Percentiles rank a stretch among this genome's conserved stretches.
These are phyloP conservation scores for Sisymbrium altissimum DNA, from an alignment of 345 rosid genomes.

Conservation along the genomic window DNA sequence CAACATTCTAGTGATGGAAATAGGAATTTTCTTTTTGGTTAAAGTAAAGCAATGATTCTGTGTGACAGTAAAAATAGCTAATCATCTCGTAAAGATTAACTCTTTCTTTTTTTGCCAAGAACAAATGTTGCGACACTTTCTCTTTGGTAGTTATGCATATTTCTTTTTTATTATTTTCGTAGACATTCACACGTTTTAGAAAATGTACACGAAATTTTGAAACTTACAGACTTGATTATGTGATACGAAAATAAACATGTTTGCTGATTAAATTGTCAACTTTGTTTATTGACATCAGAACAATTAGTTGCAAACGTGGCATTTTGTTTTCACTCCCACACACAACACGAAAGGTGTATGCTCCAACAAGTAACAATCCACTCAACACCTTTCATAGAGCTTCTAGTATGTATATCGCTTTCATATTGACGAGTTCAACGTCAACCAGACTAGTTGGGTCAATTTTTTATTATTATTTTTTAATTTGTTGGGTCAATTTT, in stretches of 20 bases:
- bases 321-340: not conserved
- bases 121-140: not conserved
- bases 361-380: slow-evolving; percentile 22
- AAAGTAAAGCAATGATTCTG: not conserved
- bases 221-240: not conserved
- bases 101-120: not conserved
- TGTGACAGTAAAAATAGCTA: not conserved
- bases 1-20: not conserved
- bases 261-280: not conserved
- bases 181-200: not conserved
- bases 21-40: not conserved
- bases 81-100: not conserved
- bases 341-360: not conserved
- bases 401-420: not conserved
- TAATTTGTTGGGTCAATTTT: not conserved
- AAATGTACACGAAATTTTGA: not conserved
- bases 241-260: not conserved
- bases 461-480: too few relatives aligned
- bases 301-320: not conserved
- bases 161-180: not conserved
- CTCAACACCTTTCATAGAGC: slow-evolving; percentile 6
- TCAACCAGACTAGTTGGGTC: slow-evolving; percentile 6
- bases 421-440: slow-evolving; percentile 29
- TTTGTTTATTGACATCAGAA: not conserved
- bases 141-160: not conserved